Conservation (phyloP, 1,139 yeast species). For the Hanseniaspora sp. region DNA sequence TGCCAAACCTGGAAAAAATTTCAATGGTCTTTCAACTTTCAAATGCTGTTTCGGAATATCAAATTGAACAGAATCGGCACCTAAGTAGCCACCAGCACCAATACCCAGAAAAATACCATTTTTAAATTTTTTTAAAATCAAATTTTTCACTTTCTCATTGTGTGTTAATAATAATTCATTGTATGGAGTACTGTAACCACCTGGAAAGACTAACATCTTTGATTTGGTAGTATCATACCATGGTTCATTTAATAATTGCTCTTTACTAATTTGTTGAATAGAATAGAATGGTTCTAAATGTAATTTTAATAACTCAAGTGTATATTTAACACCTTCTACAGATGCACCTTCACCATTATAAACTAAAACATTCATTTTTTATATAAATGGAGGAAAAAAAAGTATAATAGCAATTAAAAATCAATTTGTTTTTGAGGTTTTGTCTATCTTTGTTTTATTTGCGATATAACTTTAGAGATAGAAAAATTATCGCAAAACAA, state of each 20-base stretch:
- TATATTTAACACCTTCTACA: constrained; percentile 72
- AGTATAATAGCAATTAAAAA: not conserved
- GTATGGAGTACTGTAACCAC: constrained; percentile 90
- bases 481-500: no score
- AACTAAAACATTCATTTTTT: constrained; percentile 28
- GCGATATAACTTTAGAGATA: no score
- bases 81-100: constrained; percentile 95
- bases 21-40: constrained; percentile 74
- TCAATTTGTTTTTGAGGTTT: no score
- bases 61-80: constrained; percentile 66
- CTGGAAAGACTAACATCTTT: constrained; percentile 74
- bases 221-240: constrained; percentile 62
- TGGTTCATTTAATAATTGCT: constrained; percentile 63
- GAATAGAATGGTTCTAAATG: constrained; percentile 85
- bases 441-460: no score
- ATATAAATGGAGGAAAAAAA: no score
- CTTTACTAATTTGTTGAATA: constrained; percentile 58
- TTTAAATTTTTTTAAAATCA: constrained; percentile 37
- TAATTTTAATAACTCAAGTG: constrained; percentile 60
- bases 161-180: constrained; percentile 47
- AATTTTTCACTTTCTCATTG: constrained; percentile 40
- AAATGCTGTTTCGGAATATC: constrained; percentile 56
- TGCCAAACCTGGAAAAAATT: constrained; percentile 68
- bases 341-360: constrained; percentile 71
- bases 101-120: constrained; percentile 83